Evolutionary conservation across 2,329 filamentous ascomycete species (phyloP).

Genomic region (Gremmenia infestans): DNA sequence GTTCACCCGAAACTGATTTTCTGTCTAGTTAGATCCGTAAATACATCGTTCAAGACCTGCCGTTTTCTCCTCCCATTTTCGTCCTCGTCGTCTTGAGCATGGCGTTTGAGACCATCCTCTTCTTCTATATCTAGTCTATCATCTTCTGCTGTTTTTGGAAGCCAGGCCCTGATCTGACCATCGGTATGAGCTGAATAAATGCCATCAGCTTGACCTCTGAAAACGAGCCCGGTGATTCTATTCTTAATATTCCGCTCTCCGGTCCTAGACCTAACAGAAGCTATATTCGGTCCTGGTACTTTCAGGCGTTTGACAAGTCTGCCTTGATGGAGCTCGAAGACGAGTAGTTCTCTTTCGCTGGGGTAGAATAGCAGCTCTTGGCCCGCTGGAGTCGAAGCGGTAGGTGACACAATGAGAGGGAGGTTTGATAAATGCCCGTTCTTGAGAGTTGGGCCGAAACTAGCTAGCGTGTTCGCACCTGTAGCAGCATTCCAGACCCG

Average conservation of each 20-base stretch:
- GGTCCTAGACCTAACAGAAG: conserved; percentile 42
- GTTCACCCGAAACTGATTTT: conserved; percentile 56
- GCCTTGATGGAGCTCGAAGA: conserved; percentile 76
- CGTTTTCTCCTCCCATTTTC: conserved; percentile 63
- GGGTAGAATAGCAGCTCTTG: conserved; percentile 73
- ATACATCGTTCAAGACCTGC: conserved; percentile 74
- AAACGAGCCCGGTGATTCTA: conserved; percentile 70
- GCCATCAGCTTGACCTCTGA: conserved; percentile 60
- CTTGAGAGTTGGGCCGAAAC: conserved; percentile 76
- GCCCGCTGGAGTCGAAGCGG: conserved; percentile 47
- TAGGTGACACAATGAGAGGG: conserved; percentile 60
- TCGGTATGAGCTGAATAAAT: conserved; percentile 82
- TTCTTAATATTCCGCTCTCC: conserved; percentile 56
- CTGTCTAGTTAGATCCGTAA: conserved; percentile 67
- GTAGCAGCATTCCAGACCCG: conserved; percentile 80
- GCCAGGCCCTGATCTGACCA: conserved; percentile 78
- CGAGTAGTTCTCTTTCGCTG: conserved; percentile 74
- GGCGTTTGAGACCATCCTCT: conserved; percentile 28
- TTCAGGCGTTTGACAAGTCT: conserved; percentile 65
- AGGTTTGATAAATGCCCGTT: conserved; percentile 63
- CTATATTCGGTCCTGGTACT: conserved; percentile 52
- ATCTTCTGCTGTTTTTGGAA: conserved; percentile 51
- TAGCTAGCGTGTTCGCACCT: conserved; percentile 81
- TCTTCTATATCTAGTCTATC: conserved; percentile 46
- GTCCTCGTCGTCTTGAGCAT: conserved; percentile 42